Conservation (phyloP, 108 stramenopile species). For the Conticribra weissflogii region DNA sequence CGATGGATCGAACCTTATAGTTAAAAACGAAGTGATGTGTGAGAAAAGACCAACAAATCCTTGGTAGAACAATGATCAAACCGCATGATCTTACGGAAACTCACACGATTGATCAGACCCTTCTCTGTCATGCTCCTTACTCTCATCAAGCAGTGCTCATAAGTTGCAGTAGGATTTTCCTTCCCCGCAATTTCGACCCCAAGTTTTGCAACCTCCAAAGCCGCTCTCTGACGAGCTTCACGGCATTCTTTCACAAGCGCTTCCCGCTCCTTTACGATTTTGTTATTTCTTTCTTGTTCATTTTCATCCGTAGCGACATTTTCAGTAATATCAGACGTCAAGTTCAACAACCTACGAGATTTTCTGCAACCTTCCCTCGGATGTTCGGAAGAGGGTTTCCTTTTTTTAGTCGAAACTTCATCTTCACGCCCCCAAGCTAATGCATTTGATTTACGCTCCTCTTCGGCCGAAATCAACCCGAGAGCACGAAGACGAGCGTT, state of each 20-base stretch:
- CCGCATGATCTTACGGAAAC: no score
- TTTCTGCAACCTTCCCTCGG: conserved; percentile 54
- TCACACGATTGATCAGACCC: conserved; percentile 63
- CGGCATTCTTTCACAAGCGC: conserved; percentile 69
- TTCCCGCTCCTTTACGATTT: conserved; percentile 39
- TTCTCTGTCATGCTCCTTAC: conserved; percentile 82
- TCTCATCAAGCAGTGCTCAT: conserved; percentile 87
- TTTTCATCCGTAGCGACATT: not conserved
- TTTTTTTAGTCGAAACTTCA: conserved; percentile 7
- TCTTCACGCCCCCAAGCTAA: conserved; percentile 48
- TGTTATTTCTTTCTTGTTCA: conserved; percentile 24
- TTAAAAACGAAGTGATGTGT: no score
- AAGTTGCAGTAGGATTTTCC: conserved; percentile 87
- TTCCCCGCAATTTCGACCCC: conserved; percentile 48
- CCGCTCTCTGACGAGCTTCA: conserved; percentile 67
- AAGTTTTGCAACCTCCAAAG: conserved; percentile 50
- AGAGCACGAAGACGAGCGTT: conserved; percentile 69
- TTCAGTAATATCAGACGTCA: conserved; percentile 14
- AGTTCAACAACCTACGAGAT: conserved; percentile 59
- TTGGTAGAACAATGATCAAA: no score
- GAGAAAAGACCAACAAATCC: no score
- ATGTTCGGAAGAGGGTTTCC: conserved; percentile 10
- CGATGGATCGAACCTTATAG: conserved; percentile 67
- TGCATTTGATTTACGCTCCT: conserved; percentile 72
- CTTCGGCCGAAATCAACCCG: conserved; percentile 70